Evolutionary conservation across 768 basidiomycete species (phyloP), one percentile per base, ranked within the genome.

Genomic region (Rickenella mellea): DNA sequence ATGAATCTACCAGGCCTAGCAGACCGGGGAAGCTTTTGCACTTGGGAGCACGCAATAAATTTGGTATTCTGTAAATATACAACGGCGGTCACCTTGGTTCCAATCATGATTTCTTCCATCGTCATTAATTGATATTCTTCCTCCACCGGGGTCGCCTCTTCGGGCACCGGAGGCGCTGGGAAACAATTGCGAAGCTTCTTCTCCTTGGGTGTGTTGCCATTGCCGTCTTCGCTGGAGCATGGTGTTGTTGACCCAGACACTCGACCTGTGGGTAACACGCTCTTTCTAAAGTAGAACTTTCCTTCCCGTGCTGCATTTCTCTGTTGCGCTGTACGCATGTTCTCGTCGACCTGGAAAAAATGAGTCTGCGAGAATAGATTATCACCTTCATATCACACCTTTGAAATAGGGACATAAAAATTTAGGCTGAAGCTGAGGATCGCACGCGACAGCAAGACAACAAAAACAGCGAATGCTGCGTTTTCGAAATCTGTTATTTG

Each of bases 401-500:
- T 93, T 2, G 93, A 96, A 33, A 99, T 97, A 2, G 96, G 96
- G 47, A 98, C 71, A 61, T 99, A 99, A 46, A 97, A 84, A 60
- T 97, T 97, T 41, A 97, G 67, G 47, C 84, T 83, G 65, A 91
- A 91, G 53, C 72, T 79, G 43, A 99, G 70, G 49, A 99, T 96
- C 2, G 92, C 93, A 29, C 96, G 74, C 4, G 96, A 94, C 6
- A 99, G 70, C 22, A 99, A 76, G 11, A 98, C 93, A 39, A 94
- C 74, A 63, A 99, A 98, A 32, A 97, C 77, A 26, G 91, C 79
- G 59, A 91, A 97, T 5, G 96, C 92, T 1, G 96, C 96, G 57
- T 99, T 99, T 67, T 98, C 96, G 54, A 92, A 99, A 64, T 99
- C 96, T 7, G 96, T 98, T 57, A 97, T 76, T 56, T 98, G 96